phyloP scores from a whole-genome alignment of 192 early-diverging fungal genomes.

The Geosiphon pyriformis region DNA sequence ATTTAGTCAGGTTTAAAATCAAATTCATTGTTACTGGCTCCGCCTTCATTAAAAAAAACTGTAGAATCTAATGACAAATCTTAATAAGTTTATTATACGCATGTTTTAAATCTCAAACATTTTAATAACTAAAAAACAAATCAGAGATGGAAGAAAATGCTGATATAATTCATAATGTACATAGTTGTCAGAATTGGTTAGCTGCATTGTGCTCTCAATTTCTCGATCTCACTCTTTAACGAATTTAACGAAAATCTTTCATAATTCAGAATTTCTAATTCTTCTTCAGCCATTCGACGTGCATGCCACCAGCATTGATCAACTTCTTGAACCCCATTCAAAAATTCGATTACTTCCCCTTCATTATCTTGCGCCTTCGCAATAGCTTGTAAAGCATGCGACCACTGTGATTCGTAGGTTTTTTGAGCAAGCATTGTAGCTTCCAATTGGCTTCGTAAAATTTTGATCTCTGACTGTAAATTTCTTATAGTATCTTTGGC shows the following conservation, averaged over 20 bases:
- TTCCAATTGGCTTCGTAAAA: slow-evolving; percentile 9
- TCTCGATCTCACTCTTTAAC: slow-evolving; percentile 13
- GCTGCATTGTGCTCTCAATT: slow-evolving; percentile 9
- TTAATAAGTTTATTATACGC: too few relatives aligned
- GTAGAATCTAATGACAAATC: too few relatives aligned
- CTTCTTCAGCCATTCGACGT: slow-evolving; percentile 23
- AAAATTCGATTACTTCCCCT: neutral
- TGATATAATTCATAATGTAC: too few relatives aligned
- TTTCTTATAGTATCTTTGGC: neutral
- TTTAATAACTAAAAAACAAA: too few relatives aligned
- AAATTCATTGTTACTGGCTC: too few relatives aligned
- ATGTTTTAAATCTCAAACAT: too few relatives aligned
- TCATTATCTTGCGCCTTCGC: slow-evolving; percentile 1
- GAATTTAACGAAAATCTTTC: slow-evolving; percentile 19
- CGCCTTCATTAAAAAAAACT: too few relatives aligned
- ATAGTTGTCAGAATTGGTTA: too few relatives aligned
- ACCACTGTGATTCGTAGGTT: slow-evolving; percentile 21
- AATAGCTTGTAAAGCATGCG: slow-evolving; percentile 10
- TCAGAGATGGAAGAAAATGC: too few relatives aligned
- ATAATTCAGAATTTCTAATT: slow-evolving; percentile 10
- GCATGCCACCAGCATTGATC: slow-evolving; percentile 18
- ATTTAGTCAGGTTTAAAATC: too few relatives aligned
- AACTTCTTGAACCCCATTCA: slow-evolving; percentile 9
- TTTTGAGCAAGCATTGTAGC: neutral
- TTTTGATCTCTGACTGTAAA: neutral